phyloP scores from a whole-genome alignment of 2,329 filamentous ascomycete species.

The Anisogramma anomala region DNA sequence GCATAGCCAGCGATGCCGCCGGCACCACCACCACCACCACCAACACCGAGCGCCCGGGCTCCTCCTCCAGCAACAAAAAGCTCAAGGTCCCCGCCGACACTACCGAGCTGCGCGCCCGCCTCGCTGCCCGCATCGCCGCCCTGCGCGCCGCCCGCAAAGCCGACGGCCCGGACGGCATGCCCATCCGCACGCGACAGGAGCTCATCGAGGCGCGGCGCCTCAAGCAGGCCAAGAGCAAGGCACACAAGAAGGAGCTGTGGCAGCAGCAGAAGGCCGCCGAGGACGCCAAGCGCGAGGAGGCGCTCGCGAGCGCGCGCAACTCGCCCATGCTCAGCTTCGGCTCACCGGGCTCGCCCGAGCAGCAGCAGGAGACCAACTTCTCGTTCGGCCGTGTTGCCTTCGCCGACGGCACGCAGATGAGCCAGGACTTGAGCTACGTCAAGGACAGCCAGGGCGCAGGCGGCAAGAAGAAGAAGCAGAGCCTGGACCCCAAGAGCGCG shows the following conservation, averaged over 20 bases:
- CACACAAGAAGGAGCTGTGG: conserved; percentile 78
- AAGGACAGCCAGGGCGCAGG: conserved; percentile 25
- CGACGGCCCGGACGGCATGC: conserved; percentile 68
- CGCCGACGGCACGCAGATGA: conserved; percentile 68
- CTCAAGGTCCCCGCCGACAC: conserved; percentile 59
- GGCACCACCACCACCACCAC: conserved; percentile 43
- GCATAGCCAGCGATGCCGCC: conserved; percentile 54
- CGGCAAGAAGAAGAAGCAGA: conserved; percentile 64
- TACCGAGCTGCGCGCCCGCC: conserved; percentile 62
- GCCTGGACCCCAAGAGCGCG: conserved; percentile 73
- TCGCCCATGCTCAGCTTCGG: conserved; percentile 45
- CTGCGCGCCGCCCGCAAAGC: conserved; percentile 80
- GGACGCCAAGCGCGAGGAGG: conserved; percentile 52
- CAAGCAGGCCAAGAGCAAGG: conserved; percentile 78
- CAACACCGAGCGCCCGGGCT: conserved; percentile 23
- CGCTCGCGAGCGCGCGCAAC: conserved; percentile 46
- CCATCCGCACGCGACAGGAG: conserved; percentile 77
- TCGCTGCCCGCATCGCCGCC: conserved; percentile 73
- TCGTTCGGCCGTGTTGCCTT: conserved; percentile 89
- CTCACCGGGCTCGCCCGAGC: conserved; percentile 23
- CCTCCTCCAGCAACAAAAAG: conserved; percentile 53
- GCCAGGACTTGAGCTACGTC: conserved; percentile 57
- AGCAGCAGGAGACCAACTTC: conserved; percentile 51
- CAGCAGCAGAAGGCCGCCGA: conserved; percentile 70
- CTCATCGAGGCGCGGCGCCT: conserved; percentile 79